A percentile compares a stretch with the other conserved stretches of the same genome.
These are phyloP conservation scores for Pueraria montana DNA, from an alignment of 306 rosid species.

Conservation along the genomic window DNA sequence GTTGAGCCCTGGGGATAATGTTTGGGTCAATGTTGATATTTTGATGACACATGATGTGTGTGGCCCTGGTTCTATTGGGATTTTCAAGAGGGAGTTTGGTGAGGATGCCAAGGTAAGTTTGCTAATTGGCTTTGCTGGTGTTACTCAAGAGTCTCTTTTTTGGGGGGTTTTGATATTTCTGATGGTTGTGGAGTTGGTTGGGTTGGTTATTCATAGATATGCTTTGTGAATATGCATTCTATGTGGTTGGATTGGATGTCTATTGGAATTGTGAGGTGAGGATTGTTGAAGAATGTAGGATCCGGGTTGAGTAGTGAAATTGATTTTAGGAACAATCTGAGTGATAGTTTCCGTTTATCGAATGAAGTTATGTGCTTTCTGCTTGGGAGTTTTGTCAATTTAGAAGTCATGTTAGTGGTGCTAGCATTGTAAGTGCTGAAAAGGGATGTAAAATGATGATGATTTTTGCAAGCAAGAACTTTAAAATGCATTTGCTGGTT, in stretches of 20 bases:
- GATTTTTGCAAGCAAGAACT: not conserved
- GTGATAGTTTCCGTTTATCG: not conserved
- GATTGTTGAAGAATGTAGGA: slow-evolving; percentile 22
- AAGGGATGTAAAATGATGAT: not conserved
- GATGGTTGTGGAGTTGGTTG: not conserved
- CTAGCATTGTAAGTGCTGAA: not conserved
- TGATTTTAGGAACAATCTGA: not conserved
- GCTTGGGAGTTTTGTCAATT: slow-evolving; percentile 17
- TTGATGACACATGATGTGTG: slow-evolving; percentile 98
- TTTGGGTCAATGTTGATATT: slow-evolving; percentile 85
- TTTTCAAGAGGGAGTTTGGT: slow-evolving; percentile 96
- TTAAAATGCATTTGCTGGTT: slow-evolving; percentile 14
- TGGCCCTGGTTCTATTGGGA: slow-evolving; percentile 95
- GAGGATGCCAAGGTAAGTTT: slow-evolving; percentile 77
- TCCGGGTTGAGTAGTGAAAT: slow-evolving; percentile 22
- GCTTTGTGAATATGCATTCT: not conserved
- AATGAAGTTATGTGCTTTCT: not conserved
- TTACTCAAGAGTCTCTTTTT: not conserved
- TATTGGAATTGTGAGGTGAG: not conserved
- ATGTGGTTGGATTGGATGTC: slow-evolving; percentile 17
- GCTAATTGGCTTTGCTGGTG: not conserved
- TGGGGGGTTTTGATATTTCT: not conserved
- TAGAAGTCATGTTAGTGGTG: slow-evolving; percentile 6
- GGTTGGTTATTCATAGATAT: not conserved
- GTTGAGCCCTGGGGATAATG: slow-evolving; percentile 86